These are phyloP conservation scores for Cicer bijugum DNA, from an alignment of 306 rosid genomes.

Conservation along the genomic window DNA sequence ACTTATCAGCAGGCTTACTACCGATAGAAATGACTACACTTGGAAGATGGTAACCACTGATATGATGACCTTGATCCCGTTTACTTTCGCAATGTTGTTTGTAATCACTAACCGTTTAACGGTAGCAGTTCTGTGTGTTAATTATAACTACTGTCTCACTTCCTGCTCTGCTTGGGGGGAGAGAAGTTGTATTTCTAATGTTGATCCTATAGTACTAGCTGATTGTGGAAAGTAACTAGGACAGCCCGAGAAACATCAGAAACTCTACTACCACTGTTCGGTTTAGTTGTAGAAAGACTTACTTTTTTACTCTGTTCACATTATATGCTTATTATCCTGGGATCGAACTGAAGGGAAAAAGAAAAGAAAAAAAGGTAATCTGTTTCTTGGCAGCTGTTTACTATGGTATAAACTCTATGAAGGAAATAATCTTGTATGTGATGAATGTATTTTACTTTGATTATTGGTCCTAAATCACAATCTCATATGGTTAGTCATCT, in stretches of 20 bases:
- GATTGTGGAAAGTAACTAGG: conserved; percentile 94
- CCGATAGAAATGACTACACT: conserved; percentile 85
- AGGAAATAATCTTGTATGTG: conserved; percentile 42
- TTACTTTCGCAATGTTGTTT: conserved; percentile 81
- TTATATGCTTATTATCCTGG: conserved; percentile 49
- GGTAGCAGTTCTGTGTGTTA: conserved; percentile 97
- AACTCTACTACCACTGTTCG: conserved; percentile 62
- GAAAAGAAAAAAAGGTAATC: conserved; percentile 29
- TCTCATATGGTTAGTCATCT: conserved; percentile 7
- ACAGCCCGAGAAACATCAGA: conserved; percentile 71
- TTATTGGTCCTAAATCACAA: background rate
- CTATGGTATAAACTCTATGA: conserved; percentile 48
- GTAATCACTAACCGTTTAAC: conserved; percentile 98
- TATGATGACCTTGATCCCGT: conserved; percentile 76
- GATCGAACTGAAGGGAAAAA: conserved; percentile 39
- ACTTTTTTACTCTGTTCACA: conserved; percentile 49
- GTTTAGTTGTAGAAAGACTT: conserved; percentile 74
- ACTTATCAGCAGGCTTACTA: conserved; percentile 99
- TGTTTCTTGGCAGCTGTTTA: conserved; percentile 60
- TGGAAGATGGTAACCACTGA: conserved; percentile 98
- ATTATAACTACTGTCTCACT: conserved; percentile 75
- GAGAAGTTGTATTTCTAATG: conserved; percentile 91
- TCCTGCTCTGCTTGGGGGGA: conserved; percentile 73
- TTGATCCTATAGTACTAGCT: conserved; percentile 92
- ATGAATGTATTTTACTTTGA: conserved; percentile 35